These are phyloP conservation scores for Phytopythium kandeliae DNA, from an alignment of 352 stramenopile species.

Conservation along the genomic window DNA sequence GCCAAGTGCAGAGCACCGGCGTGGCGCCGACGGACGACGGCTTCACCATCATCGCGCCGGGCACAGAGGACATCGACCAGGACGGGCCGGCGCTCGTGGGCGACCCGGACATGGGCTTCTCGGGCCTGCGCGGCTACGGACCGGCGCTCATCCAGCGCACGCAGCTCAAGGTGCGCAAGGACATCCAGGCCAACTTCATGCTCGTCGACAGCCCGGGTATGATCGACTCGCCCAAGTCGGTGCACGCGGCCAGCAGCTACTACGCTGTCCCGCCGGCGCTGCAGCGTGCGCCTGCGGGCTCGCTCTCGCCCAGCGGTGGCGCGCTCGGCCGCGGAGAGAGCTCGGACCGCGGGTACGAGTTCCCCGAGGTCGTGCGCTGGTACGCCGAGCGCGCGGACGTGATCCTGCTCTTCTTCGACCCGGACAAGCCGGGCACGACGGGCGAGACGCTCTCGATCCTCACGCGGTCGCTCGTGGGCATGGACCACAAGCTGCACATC, in stretches of 20 bases:
- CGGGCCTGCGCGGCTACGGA: conserved; percentile 93
- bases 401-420: conserved; percentile 99
- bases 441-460: conserved; percentile 98
- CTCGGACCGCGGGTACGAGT: conserved; percentile 95
- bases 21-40: conserved; percentile 99
- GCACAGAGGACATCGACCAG: conserved; percentile 94
- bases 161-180: conserved; percentile 95
- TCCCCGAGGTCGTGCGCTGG: conserved; percentile 96
- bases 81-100: conserved; percentile 94
- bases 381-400: conserved; percentile 98
- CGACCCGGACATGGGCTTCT: conserved; percentile 98
- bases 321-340: conserved; percentile 34
- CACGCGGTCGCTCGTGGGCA: conserved; percentile 94
- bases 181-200: conserved; percentile 96
- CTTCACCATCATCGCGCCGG: conserved; percentile 99
- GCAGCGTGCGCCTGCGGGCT: too few species aligned
- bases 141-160: conserved; percentile 98
- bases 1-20: conserved; percentile 96
- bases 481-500: conserved; percentile 99
- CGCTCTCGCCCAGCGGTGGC: too few species aligned
- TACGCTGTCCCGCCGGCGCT: conserved; percentile 29
- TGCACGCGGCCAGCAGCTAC: conserved; percentile 50
- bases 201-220: conserved; percentile 98
- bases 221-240: conserved; percentile 95
- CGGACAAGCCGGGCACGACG: conserved; percentile 99